phyloP scores from a whole-genome alignment of 495 filamentous ascomycete species.

The Sabuloglossum arenarium region DNA sequence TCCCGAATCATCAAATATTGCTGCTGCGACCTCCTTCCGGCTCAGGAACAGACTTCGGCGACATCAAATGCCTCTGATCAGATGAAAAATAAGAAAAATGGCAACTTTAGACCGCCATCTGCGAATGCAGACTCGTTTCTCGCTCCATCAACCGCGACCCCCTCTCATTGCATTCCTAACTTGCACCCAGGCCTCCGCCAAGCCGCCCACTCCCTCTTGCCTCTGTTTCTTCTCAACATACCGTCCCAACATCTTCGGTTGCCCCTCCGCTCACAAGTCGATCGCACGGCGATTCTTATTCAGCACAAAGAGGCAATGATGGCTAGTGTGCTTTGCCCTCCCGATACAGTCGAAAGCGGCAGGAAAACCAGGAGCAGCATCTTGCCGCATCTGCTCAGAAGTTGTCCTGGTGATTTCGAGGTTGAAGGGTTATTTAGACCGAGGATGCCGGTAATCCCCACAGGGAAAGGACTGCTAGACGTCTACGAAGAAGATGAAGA shows the following conservation, averaged over 20 bases:
- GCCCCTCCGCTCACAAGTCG: conserved; percentile 45
- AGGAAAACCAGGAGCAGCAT: conserved; percentile 41
- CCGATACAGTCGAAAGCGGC: conserved; percentile 33
- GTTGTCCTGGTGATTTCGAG: conserved; percentile 33
- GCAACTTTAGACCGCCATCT: conserved; percentile 18
- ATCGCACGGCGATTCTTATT: conserved; percentile 54
- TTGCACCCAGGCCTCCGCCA: conserved; percentile 15
- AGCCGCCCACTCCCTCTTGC: conserved; percentile 39
- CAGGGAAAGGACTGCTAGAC: conserved; percentile 1
- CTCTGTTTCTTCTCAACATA: conserved; percentile 33
- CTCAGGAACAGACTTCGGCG: conserved; percentile 4
- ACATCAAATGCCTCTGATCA: conserved; percentile 12
- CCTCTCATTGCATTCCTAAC: conserved; percentile 7
- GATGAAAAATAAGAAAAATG: conserved; percentile 18
- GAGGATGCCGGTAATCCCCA: conserved; percentile 31
- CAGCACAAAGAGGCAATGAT: conserved; percentile 46
- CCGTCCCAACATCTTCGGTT: conserved; percentile 38
- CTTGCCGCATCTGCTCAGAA: conserved; percentile 48
- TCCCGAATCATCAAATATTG: conserved; percentile 32
- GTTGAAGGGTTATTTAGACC: conserved; percentile 57
- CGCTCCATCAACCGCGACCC: conserved; percentile 8
- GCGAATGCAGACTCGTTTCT: conserved; percentile 37
- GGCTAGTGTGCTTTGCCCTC: conserved; percentile 60
- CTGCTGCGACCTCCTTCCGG: conserved; percentile 38
- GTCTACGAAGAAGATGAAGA: conserved; percentile 7